Evolutionary conservation across 192 early-diverging fungal species (phyloP), one percentile per base, ranked within the genome.

Genomic region (Coemansia guatemalensis): DNA sequence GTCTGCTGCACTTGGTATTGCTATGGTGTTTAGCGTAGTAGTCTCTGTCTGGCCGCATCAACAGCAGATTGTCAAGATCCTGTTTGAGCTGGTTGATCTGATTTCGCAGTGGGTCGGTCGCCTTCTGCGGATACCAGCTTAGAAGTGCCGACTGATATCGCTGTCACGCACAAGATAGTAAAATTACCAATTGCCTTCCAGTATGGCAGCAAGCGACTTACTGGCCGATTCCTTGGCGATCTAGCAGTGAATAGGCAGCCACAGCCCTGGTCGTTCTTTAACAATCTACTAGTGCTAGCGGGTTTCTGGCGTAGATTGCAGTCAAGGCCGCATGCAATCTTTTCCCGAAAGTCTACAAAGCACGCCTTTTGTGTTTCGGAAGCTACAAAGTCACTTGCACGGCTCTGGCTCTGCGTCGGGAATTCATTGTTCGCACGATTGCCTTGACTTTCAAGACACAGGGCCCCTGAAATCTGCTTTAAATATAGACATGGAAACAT

Each of bases 91-190:
- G 20, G 39, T 60, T 24, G 72, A 80, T 53, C 50, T 80, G 44
- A 49, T 80, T 47, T 56, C 67, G 0, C 68, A 80, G 57, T 80
- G 77, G 77, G 51, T 80, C 24, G 72, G 61, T 5, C 58, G 71
- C 7, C 49, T 80, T 0, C 44, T 74, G 23, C 53, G 41, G 39
- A 8, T 17, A 44, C 39, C 39, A 44, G 39, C 39, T 44, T 44
- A 44, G 39, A 44, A 14, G 4, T 17, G 39, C 39, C 4, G 12
- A 17, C 39, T 12, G 39, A 17, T 17, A 12, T 44, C 14, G 14
- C 39, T 44, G 6, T 26, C 50, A 52, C 22, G 22, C 22, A 52
- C 8, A 24, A 24, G 7, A 23, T 23, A 26, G 20, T 1, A 22
- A 25, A 9, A 1, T 24, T 8, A 26, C 20, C 48, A 50, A 23